Evolutionary conservation across 164 flowering plant species (phyloP).

Genomic region (Umbilicus rupestris): DNA sequence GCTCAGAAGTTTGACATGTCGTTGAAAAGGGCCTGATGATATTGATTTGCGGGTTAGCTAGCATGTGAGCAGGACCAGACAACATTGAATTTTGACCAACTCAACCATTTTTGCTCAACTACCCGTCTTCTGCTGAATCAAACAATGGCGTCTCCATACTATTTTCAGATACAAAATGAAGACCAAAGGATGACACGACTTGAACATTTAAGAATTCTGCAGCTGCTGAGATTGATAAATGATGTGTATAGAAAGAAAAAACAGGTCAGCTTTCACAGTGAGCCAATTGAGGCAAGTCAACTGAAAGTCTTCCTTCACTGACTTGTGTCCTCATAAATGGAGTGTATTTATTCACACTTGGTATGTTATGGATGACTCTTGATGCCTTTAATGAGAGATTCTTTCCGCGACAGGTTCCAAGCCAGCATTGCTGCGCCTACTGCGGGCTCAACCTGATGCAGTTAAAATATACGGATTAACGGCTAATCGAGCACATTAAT

Average conservation of each 20-base stretch:
- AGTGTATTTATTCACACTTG: background rate
- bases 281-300: background rate
- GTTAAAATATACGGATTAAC: background rate
- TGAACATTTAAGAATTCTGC: background rate
- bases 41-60: background rate
- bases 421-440: constrained; percentile 89
- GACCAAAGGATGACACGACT: constrained; percentile 12
- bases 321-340: background rate
- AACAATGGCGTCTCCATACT: background rate
- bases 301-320: background rate
- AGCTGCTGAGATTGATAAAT: background rate
- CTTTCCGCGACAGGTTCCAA: constrained; percentile 49
- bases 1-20: background rate
- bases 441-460: constrained; percentile 78
- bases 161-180: background rate
- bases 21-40: constrained; percentile 20
- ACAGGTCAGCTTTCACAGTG: background rate
- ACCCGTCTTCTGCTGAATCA: background rate
- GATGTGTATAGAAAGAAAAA: background rate
- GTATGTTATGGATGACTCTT: background rate
- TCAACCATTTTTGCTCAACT: background rate
- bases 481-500: constrained; percentile 19
- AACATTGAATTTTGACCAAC: background rate
- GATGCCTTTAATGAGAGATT: constrained; percentile 14
- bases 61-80: background rate